Conservation (phyloP, 139 green algal species). For the Closterium sp. region DNA sequence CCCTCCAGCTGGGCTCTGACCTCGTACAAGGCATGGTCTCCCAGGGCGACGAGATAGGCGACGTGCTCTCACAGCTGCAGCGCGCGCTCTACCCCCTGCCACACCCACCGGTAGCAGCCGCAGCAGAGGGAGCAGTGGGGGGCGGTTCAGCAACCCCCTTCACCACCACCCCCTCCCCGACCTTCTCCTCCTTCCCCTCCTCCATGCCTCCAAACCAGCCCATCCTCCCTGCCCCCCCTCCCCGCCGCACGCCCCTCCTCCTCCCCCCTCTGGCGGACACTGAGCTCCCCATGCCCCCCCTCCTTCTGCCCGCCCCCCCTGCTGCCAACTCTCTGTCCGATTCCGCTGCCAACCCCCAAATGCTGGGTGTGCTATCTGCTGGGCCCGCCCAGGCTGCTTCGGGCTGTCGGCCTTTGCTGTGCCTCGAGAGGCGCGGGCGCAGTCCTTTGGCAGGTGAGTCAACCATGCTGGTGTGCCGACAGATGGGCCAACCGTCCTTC, state of each 20-base stretch:
- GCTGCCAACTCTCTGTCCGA: background rate
- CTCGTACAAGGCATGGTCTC: constrained; percentile 40
- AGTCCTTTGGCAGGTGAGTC: background rate
- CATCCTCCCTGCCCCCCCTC: background rate
- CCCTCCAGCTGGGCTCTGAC: background rate
- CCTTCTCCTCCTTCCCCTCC: too few relatives aligned
- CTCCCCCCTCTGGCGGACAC: background rate
- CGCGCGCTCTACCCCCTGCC: constrained; percentile 28
- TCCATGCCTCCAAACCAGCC: background rate
- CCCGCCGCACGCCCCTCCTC: background rate
- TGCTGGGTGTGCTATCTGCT: background rate
- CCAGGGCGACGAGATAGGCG: constrained; percentile 29
- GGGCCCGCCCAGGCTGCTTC: too few relatives aligned
- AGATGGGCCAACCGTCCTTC: too few relatives aligned
- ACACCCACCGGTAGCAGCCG: background rate
- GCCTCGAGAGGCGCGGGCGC: background rate
- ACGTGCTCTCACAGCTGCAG: constrained; percentile 36
- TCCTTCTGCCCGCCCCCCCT: background rate
- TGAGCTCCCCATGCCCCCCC: background rate
- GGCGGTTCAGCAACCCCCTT: background rate
- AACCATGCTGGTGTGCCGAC: too few relatives aligned
- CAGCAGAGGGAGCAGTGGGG: background rate
- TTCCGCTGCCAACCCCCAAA: background rate
- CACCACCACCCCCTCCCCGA: background rate
- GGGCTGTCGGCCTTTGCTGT: too few relatives aligned